These are phyloP conservation scores for Ochetophila trinervis DNA, from an alignment of 306 rosid genomes.

Conservation along the genomic window DNA sequence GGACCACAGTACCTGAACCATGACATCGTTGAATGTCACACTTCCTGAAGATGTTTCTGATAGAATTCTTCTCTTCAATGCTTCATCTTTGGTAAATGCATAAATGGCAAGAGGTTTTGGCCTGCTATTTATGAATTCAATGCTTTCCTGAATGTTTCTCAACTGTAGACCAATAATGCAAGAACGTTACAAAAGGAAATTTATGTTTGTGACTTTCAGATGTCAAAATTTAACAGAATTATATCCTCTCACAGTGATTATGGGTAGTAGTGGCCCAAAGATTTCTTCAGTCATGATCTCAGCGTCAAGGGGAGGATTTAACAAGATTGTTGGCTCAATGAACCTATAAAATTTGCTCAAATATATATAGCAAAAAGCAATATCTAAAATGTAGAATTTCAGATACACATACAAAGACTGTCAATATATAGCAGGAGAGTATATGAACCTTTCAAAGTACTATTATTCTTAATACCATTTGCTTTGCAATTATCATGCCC, in stretches of 20 bases:
- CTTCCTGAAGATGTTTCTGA: slow-evolving; percentile 89
- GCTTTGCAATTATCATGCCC: too few relatives aligned
- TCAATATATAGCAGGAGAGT: too few relatives aligned
- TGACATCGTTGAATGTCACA: slow-evolving; percentile 66
- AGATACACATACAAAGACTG: too few relatives aligned
- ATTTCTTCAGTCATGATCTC: slow-evolving; percentile 81
- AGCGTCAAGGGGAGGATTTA: slow-evolving; percentile 79
- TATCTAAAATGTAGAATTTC: too few relatives aligned
- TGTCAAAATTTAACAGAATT: neutral
- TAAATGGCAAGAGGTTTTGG: slow-evolving; percentile 84
- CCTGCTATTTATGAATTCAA: slow-evolving; percentile 65
- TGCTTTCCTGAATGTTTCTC: slow-evolving; percentile 64
- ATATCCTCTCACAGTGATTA: slow-evolving; percentile 71
- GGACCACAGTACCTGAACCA: slow-evolving; percentile 60
- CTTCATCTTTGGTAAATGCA: slow-evolving; percentile 70
- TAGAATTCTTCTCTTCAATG: slow-evolving; percentile 50
- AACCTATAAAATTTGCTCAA: slow-evolving; percentile 32
- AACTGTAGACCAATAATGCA: slow-evolving; percentile 35
- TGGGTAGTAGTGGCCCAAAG: slow-evolving; percentile 85
- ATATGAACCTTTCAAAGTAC: too few relatives aligned
- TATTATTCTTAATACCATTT: too few relatives aligned
- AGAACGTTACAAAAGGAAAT: neutral
- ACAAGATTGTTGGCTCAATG: slow-evolving; percentile 81
- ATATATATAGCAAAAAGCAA: too few relatives aligned
- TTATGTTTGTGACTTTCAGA: slow-evolving; percentile 1